Evolutionary conservation across 176 grass and related monocot species (phyloP), one percentile per base, ranked within the genome.

Genomic region (Triticum dicoccoides): DNA sequence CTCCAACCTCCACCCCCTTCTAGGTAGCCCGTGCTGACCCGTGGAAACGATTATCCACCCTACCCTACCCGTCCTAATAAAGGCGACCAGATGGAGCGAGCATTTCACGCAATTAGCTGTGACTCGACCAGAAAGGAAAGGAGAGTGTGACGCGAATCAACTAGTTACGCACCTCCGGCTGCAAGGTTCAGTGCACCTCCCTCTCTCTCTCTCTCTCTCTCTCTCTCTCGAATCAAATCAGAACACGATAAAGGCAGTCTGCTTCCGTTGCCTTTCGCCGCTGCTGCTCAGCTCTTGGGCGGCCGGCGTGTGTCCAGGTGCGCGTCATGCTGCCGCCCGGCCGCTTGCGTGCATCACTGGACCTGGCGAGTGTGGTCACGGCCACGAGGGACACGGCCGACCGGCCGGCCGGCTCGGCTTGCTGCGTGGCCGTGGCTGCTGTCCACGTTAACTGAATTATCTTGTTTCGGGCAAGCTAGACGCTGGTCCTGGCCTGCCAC

Each of bases 221-320:
- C 39, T 69, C 7, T 17, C 7, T 3, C 4, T 3, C 2, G n/a
- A n/a, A 37, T 70, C 67, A 35, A 15, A 66, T 66, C 64, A 65
- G 27, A 65, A 70, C 10, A 9, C 33, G 0, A 64, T 72, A 72
- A 72, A 72, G 69, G 69, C 34, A 34, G 9, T 11, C 34, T 9
- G 68, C 38, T 72, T 21, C 35, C 35, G 37, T 39, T 71, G 34
- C 17, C 35, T 69, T 69, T 21, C 17, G 61, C 56, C 56, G 7
- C 21, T 61, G 65, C 65, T 23, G 35, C 41, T 27, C 45, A 14
- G 42, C 42, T 44, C 23, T 25, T 32, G 42, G 41, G 13, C 41
- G 72, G 42, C 42, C 42, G 72, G 71, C 42, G 25, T 75, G 42
- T 75, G 72, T 75, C 41, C 13, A 75, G 72, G 24, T 75, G 72